A percentile compares a stretch with the other conserved stretches of the same genome.
Conservation (phyloP, 345 rosid species). For the Salix koriyanagi region DNA sequence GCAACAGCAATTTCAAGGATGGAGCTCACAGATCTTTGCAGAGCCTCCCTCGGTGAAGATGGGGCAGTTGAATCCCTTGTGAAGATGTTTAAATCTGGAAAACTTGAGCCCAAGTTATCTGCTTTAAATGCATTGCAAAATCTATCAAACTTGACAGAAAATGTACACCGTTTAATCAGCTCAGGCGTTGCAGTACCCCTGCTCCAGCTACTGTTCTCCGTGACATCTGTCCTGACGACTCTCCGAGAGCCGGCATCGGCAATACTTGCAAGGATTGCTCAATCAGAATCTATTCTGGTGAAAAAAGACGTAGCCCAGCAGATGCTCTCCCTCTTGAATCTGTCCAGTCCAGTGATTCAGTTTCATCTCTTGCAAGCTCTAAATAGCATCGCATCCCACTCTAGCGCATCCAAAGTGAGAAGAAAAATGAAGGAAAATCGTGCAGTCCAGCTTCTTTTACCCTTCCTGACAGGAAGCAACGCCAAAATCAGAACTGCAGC, state of each 20-base stretch:
- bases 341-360: conserved; percentile 52
- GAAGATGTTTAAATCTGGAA: conserved; percentile 58
- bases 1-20: conserved; percentile 65
- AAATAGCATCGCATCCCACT: conserved; percentile 49
- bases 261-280: conserved; percentile 57
- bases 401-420: conserved; percentile 47
- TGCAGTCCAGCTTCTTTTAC: conserved; percentile 57
- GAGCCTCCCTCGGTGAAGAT: conserved; percentile 57
- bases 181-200: conserved; percentile 50
- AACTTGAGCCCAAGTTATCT: conserved; percentile 65
- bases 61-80: conserved; percentile 61
- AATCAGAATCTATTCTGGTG: conserved; percentile 54
- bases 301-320: conserved; percentile 61
- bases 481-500: conserved; percentile 44
- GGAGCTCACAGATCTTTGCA: conserved; percentile 62
- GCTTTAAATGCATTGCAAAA: conserved; percentile 60
- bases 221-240: conserved; percentile 73
- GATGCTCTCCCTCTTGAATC: conserved; percentile 68
- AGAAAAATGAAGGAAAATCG: conserved; percentile 64
- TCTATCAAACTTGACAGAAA: conserved; percentile 44
- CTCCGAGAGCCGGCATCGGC: conserved; percentile 77
- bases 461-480: conserved; percentile 48
- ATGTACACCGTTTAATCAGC: conserved; percentile 40
- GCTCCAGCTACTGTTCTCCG: conserved; percentile 73
- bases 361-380: conserved; percentile 59